Evolutionary conservation across 164 flowering plant genomes (phyloP).

Genomic region (Paratinospora sagittata): DNA sequence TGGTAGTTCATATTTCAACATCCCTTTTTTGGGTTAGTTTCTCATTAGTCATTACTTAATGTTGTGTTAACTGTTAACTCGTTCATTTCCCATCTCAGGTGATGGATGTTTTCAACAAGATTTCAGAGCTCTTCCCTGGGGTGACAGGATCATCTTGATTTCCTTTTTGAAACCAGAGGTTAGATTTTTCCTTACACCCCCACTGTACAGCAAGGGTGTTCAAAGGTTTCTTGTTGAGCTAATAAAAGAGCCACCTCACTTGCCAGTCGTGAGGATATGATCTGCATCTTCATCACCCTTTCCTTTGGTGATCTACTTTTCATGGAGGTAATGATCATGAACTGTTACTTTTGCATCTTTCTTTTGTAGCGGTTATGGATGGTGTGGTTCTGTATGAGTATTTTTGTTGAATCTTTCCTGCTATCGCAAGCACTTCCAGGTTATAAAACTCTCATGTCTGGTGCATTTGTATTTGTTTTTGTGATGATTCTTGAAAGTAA

Average conservation of each 20-base stretch:
- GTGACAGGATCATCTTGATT: constrained; percentile 42
- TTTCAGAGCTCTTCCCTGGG: constrained; percentile 87
- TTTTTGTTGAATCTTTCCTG: neutral
- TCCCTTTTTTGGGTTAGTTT: no score
- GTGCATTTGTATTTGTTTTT: neutral
- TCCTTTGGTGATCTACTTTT: neutral
- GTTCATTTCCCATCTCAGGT: constrained; percentile 39
- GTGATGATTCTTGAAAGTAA: no score
- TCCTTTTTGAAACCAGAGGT: neutral
- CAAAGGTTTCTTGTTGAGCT: neutral
- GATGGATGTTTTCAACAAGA: constrained; percentile 89
- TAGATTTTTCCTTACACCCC: neutral
- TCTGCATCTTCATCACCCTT: neutral
- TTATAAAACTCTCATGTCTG: neutral
- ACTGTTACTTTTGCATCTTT: neutral
- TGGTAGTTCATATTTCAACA: neutral
- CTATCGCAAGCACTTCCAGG: neutral
- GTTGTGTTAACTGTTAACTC: neutral
- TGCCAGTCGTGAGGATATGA: neutral
- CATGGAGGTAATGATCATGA: neutral
- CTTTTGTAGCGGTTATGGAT: neutral
- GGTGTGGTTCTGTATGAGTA: neutral
- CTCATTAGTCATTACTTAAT: no score
- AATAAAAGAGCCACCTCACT: neutral
- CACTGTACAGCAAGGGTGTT: neutral